These are phyloP conservation scores for Suillus brevipes DNA, from an alignment of 768 basidiomycete species.

Conservation along the genomic window DNA sequence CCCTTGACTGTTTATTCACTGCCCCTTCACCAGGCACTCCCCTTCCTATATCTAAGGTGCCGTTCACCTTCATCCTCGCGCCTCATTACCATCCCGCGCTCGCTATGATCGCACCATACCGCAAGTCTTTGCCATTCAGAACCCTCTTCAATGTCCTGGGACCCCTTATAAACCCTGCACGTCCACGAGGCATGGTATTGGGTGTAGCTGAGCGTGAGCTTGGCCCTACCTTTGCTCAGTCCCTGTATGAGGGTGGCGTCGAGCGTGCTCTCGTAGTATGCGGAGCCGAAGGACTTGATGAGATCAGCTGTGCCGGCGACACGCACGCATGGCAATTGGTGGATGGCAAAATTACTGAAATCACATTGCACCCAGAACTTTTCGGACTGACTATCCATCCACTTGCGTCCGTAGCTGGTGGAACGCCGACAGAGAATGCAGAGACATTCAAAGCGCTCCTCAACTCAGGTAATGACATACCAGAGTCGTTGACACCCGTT, in stretches of 20 bases:
- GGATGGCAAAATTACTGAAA: constrained; percentile 63
- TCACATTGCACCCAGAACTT: constrained; percentile 61
- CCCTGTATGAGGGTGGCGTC: constrained; percentile 74
- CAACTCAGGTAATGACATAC: constrained; percentile 54
- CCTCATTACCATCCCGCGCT: constrained; percentile 91
- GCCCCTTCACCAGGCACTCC: constrained; percentile 49
- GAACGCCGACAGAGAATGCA: constrained; percentile 80
- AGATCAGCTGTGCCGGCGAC: constrained; percentile 92
- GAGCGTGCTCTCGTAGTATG: constrained; percentile 89
- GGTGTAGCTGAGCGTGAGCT: constrained; percentile 85
- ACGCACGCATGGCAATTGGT: constrained; percentile 83
- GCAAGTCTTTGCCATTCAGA: constrained; percentile 86
- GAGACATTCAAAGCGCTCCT: constrained; percentile 67
- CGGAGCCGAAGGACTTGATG: constrained; percentile 88
- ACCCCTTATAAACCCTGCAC: constrained; percentile 89
- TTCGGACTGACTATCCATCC: constrained; percentile 80
- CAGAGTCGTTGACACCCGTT: constrained; percentile 59
- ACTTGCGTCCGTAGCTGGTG: constrained; percentile 68
- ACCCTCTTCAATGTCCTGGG: constrained; percentile 97
- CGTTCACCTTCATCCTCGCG: constrained; percentile 93
- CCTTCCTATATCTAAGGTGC: constrained; percentile 56
- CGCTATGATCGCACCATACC: constrained; percentile 77
- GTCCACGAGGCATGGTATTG: constrained; percentile 85
- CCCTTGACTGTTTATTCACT: constrained; percentile 76
- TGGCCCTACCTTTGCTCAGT: constrained; percentile 78